Conservation (phyloP, 1,284 basidiomycete species). For the Pulchroboletus neoregius region DNA sequence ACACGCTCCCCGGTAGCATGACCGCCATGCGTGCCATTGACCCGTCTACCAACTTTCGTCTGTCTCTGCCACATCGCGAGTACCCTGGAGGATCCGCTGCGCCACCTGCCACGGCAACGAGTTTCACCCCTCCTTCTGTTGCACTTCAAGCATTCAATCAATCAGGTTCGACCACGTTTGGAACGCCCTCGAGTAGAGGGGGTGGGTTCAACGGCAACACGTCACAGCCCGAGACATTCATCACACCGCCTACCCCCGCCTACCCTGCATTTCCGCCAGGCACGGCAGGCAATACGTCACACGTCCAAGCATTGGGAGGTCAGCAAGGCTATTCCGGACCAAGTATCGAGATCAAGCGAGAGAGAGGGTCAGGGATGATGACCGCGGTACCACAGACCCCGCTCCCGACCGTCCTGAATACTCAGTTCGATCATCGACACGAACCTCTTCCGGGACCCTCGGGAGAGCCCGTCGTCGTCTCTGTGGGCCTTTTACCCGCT, state of each 20-base stretch:
- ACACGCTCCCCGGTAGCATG: slow-evolving; percentile 44
- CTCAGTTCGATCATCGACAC: slow-evolving; percentile 25
- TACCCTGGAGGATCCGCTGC: slow-evolving; percentile 18
- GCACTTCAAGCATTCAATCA: slow-evolving; percentile 39
- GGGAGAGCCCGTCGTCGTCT: slow-evolving; percentile 64
- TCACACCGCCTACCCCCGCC: slow-evolving; percentile 57
- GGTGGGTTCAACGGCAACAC: background rate
- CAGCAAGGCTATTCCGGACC: slow-evolving; percentile 47
- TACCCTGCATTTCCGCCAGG: slow-evolving; percentile 63
- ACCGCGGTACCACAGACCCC: slow-evolving; percentile 49
- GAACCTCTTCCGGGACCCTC: slow-evolving; percentile 32
- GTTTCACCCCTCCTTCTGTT: slow-evolving; percentile 39
- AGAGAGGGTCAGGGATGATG: slow-evolving; percentile 40
- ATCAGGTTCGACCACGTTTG: slow-evolving; percentile 47
- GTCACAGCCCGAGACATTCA: slow-evolving; percentile 17
- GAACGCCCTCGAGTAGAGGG: slow-evolving; percentile 24
- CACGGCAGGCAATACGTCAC: slow-evolving; percentile 46
- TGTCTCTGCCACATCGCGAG: slow-evolving; percentile 32
- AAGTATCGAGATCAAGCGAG: slow-evolving; percentile 61
- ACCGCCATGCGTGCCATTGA: slow-evolving; percentile 39
- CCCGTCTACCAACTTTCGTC: slow-evolving; percentile 33
- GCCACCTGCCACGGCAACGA: slow-evolving; percentile 3
- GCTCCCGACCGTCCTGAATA: slow-evolving; percentile 45
- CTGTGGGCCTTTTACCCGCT: slow-evolving; percentile 57
- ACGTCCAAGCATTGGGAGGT: slow-evolving; percentile 49